Evolutionary conservation across 2,329 filamentous ascomycete species (phyloP).

Genomic region (Ophiostoma sp.): DNA sequence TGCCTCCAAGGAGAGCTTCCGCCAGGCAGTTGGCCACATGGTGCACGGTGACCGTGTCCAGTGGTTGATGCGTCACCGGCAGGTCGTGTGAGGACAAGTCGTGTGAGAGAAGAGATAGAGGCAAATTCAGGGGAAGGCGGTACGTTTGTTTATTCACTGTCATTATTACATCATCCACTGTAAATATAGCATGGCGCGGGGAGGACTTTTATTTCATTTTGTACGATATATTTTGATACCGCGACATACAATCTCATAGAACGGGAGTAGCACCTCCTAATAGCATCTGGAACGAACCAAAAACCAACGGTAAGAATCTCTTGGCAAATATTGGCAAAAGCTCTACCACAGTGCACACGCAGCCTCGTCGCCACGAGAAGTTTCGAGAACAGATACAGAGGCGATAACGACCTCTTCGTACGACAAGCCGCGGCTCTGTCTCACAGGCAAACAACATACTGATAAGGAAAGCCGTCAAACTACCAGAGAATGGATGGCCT

Average conservation of each 20-base stretch:
- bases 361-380: slow-evolving; percentile 4
- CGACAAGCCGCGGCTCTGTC: neutral
- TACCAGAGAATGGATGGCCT: neutral
- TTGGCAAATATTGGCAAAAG: neutral
- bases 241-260: slow-evolving; percentile 1
- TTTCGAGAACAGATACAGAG: slow-evolving; percentile 17
- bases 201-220: neutral
- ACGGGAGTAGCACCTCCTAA: neutral
- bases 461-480: neutral
- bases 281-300: neutral
- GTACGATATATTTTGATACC: slow-evolving; percentile 1
- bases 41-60: slow-evolving; percentile 23
- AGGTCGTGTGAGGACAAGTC: neutral
- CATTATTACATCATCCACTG: neutral
- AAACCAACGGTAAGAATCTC: neutral
- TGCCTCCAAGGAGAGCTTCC: slow-evolving; percentile 20
- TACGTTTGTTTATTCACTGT: neutral
- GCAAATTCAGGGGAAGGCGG: neutral
- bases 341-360: neutral
- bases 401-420: neutral
- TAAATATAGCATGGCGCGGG: neutral
- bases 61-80: slow-evolving; percentile 24
- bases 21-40: slow-evolving; percentile 18
- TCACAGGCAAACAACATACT: neutral
- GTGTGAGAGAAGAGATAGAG: no score